Evolutionary conservation across 1,284 basidiomycete genomes (phyloP).

Genomic region (Ustilago tritici): DNA sequence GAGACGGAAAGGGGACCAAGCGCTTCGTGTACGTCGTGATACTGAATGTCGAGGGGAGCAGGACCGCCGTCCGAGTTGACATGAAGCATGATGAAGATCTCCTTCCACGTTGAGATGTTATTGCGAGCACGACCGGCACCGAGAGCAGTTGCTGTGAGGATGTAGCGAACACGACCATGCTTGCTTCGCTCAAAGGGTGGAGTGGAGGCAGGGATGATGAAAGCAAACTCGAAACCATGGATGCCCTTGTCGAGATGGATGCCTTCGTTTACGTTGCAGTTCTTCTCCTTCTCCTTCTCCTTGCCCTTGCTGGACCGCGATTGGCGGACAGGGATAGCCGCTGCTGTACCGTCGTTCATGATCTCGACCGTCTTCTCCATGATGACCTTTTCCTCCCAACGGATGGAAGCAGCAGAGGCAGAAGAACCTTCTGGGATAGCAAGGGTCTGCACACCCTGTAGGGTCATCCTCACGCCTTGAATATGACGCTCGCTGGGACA

Average conservation of each 20-base stretch:
- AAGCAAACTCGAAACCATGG: conserved; percentile 68
- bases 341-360: conserved; percentile 46
- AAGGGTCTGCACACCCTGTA: conserved; percentile 62
- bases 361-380: conserved; percentile 65
- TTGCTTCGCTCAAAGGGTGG: conserved; percentile 65
- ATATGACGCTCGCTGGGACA: conserved; percentile 65
- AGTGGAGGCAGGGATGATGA: conserved; percentile 66
- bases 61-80: conserved; percentile 64
- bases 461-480: conserved; percentile 54
- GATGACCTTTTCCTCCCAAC: conserved; percentile 65
- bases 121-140: conserved; percentile 62
- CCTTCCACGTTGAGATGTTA: conserved; percentile 59
- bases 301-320: conserved; percentile 42
- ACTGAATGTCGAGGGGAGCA: conserved; percentile 64
- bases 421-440: conserved; percentile 57
- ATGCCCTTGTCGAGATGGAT: conserved; percentile 63
- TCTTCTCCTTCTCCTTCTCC: conserved; percentile 43
- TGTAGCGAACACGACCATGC: conserved; percentile 65
- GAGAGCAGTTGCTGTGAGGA: conserved; percentile 62
- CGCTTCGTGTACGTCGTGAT: conserved; percentile 66
- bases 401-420: conserved; percentile 27
- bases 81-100: conserved; percentile 66
- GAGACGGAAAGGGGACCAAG: conserved; percentile 62
- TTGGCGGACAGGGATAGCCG: conserved; percentile 31
- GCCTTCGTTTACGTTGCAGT: conserved; percentile 40